These are phyloP conservation scores for Hamamelis virginiana DNA, from an alignment of 164 flowering plant genomes.

Conservation along the genomic window DNA sequence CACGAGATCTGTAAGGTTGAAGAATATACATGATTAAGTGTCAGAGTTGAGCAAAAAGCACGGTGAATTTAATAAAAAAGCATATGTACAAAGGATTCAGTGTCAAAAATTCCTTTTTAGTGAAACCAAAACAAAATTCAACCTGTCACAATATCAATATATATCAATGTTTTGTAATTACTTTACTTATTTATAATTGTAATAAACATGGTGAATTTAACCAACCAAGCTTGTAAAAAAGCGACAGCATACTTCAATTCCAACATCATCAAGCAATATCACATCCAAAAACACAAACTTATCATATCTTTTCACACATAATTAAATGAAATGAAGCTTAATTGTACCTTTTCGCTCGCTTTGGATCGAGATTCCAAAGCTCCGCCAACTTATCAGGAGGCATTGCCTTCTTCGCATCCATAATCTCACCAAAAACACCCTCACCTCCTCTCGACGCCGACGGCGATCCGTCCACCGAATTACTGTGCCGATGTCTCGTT, in stretches of 20 bases:
- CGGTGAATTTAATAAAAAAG: too few relatives aligned
- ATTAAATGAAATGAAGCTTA: neutral
- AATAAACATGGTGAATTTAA: too few relatives aligned
- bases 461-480: slow-evolving; percentile 32
- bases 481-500: slow-evolving; percentile 32
- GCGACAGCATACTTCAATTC: neutral
- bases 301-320: neutral
- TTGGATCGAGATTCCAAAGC: slow-evolving; percentile 45
- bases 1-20: neutral
- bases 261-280: neutral
- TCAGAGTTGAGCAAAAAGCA: too few relatives aligned
- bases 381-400: slow-evolving; percentile 47
- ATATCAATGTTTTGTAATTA: too few relatives aligned
- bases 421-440: slow-evolving; percentile 19
- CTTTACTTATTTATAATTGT: too few relatives aligned
- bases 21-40: too few relatives aligned
- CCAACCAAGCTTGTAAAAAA: too few relatives aligned
- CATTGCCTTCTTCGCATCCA: slow-evolving; percentile 52
- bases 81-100: too few relatives aligned
- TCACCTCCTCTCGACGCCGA: slow-evolving; percentile 6
- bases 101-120: too few relatives aligned
- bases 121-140: too few relatives aligned
- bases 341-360: slow-evolving; percentile 44
- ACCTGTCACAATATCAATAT: too few relatives aligned
- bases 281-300: neutral